Percentiles rank a stretch among this genome's conserved stretches.
Conservation (phyloP, 2,329 filamentous ascomycete species). For the Botrytis hyacinthi region DNA sequence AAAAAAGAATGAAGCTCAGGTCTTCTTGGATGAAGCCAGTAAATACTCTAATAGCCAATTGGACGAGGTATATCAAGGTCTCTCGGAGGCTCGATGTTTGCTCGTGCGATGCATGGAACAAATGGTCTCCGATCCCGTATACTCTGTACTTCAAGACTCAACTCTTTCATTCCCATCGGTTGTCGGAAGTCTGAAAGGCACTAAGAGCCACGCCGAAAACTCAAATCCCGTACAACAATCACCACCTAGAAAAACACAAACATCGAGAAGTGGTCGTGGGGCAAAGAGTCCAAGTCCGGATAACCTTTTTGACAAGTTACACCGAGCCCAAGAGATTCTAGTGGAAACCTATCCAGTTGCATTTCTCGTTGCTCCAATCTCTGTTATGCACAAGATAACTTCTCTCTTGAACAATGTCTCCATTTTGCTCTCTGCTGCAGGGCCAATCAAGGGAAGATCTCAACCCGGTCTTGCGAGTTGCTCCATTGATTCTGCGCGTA, state of each 20-base stretch:
- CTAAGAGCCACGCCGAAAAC: constrained; percentile 29
- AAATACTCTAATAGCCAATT: constrained; percentile 44
- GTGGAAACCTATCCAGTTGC: constrained; percentile 56
- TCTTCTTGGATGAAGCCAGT: constrained; percentile 52
- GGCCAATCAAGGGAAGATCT: constrained; percentile 46
- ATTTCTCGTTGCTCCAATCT: constrained; percentile 51
- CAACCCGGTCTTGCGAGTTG: constrained; percentile 59
- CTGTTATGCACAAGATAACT: constrained; percentile 60
- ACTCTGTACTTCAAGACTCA: constrained; percentile 87
- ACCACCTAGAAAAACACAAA: constrained; percentile 30
- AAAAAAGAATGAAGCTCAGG: constrained; percentile 57
- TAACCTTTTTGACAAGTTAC: constrained; percentile 47
- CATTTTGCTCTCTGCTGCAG: constrained; percentile 63
- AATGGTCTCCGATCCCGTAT: constrained; percentile 77
- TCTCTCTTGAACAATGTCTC: constrained; percentile 63
- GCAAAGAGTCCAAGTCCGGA: constrained; percentile 31
- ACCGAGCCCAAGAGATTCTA: constrained; percentile 64
- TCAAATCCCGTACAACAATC: constrained; percentile 27
- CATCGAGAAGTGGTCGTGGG: constrained; percentile 19
- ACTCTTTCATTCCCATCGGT: constrained; percentile 83
- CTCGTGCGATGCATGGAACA: constrained; percentile 67
- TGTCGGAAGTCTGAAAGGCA: constrained; percentile 27
- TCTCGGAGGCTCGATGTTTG: constrained; percentile 66
- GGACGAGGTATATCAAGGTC: constrained; percentile 50
- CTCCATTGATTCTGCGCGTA: constrained; percentile 67